phyloP scores from a whole-genome alignment of 257 asterid species.

The Forsythia viridissima region DNA sequence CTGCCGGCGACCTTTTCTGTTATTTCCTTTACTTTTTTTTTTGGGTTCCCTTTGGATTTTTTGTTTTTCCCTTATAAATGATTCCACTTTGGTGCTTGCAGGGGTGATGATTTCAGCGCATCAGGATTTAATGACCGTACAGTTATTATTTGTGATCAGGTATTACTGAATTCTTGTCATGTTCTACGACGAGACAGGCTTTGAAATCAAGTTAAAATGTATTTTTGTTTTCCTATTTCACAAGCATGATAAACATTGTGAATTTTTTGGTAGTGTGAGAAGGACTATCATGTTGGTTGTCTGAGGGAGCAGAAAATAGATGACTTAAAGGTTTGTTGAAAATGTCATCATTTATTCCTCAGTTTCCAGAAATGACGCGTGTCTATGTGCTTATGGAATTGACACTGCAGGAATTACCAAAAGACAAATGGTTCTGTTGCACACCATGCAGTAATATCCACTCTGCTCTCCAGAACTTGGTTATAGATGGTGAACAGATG shows the following conservation, averaged over 20 bases:
- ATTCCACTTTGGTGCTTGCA: conserved; percentile 35
- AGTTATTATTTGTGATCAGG: conserved; percentile 95
- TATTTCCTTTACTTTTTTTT: not conserved
- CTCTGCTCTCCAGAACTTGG: conserved; percentile 51
- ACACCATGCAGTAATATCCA: conserved; percentile 56
- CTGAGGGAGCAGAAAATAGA: conserved; percentile 68
- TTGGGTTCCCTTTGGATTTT: not conserved
- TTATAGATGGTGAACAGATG: conserved; percentile 57
- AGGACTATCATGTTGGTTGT: conserved; percentile 88
- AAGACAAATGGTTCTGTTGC: conserved; percentile 83
- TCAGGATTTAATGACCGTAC: conserved; percentile 63
- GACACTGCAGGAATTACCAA: conserved; percentile 70
- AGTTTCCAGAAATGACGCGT: not conserved
- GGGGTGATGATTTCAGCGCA: conserved; percentile 68
- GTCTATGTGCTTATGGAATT: conserved; percentile 4
- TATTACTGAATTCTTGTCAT: conserved; percentile 21
- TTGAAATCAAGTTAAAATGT: conserved; percentile 13
- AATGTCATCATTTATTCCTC: not conserved
- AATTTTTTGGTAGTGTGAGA: conserved; percentile 70
- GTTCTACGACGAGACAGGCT: conserved; percentile 1
- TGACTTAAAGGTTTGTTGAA: conserved; percentile 60
- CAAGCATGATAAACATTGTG: conserved; percentile 4
- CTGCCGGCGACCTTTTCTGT: not conserved
- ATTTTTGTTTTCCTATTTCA: conserved; percentile 12
- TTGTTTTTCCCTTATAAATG: not conserved